These are phyloP conservation scores for Verticillium alfalfae DNA, from an alignment of 2,329 filamentous ascomycete species.

Conservation along the genomic window DNA sequence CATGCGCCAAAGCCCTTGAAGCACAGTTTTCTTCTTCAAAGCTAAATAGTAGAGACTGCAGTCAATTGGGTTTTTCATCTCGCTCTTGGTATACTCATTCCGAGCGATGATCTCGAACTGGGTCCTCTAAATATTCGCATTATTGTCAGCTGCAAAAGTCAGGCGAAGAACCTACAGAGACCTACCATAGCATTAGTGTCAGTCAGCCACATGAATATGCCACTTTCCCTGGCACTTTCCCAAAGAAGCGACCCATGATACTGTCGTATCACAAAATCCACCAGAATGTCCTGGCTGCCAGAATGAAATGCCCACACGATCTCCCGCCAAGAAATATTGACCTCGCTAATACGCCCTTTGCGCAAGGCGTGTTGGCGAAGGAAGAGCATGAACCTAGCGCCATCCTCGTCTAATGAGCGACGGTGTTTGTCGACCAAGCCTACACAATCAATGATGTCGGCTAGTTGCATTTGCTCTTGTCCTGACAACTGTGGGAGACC, in stretches of 20 bases:
- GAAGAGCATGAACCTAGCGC: constrained; percentile 80
- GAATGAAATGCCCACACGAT: constrained; percentile 85
- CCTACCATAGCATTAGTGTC: constrained; percentile 71
- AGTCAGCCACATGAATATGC: constrained; percentile 91
- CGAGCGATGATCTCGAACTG: constrained; percentile 90
- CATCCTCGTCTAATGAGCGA: constrained; percentile 85
- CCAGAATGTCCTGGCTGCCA: constrained; percentile 79
- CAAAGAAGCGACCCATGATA: constrained; percentile 77
- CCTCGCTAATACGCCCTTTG: constrained; percentile 57
- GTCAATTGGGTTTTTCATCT: constrained; percentile 83
- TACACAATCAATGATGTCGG: constrained; percentile 79
- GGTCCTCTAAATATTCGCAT: constrained; percentile 42
- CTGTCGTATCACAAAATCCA: constrained; percentile 75
- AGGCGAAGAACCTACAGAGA: constrained; percentile 1
- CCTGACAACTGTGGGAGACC: constrained; percentile 76
- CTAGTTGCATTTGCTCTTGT: constrained; percentile 79
- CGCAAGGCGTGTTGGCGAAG: constrained; percentile 76
- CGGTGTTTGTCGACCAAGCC: constrained; percentile 81
- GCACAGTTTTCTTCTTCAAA: constrained; percentile 80
- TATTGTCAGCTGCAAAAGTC: constrained; percentile 16
- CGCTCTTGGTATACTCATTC: constrained; percentile 86
- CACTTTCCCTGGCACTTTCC: constrained; percentile 79
- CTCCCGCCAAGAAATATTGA: constrained; percentile 69
- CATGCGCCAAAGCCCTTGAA: constrained; percentile 93
- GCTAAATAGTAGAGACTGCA: constrained; percentile 91